Percentiles rank a stretch among this genome's conserved stretches.
Evolutionary conservation across 306 rosid genomes (phyloP).

Genomic region (Prinsepia uniflora): DNA sequence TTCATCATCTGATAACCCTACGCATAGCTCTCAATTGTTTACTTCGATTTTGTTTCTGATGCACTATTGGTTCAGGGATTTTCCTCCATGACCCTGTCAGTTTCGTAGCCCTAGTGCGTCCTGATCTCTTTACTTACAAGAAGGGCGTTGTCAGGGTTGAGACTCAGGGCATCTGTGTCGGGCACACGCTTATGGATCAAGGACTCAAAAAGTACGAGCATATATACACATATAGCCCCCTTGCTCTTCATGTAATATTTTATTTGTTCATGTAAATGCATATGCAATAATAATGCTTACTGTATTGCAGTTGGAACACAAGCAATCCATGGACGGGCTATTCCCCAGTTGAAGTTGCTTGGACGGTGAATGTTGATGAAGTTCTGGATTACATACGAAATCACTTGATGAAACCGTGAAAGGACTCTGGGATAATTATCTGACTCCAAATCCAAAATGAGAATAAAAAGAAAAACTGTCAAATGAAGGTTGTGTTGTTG

Average conservation of each 20-base stretch:
- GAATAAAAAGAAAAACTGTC: constrained; percentile 9
- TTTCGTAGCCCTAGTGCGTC: constrained; percentile 78
- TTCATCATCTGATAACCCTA: not conserved
- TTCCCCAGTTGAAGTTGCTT: constrained; percentile 82
- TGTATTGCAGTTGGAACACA: constrained; percentile 63
- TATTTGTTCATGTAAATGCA: not conserved
- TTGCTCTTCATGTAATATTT: not conserved
- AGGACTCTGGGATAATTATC: constrained; percentile 1
- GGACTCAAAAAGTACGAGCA: constrained; percentile 70
- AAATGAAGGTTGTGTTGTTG: constrained; percentile 13
- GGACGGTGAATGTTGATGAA: constrained; percentile 79
- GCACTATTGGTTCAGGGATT: constrained; percentile 58
- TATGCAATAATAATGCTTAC: not conserved
- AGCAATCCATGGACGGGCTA: constrained; percentile 86
- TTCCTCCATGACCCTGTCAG: constrained; percentile 96
- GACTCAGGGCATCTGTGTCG: constrained; percentile 84
- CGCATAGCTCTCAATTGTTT: not conserved
- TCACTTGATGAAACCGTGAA: constrained; percentile 60
- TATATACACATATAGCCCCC: not conserved
- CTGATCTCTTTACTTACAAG: constrained; percentile 86
- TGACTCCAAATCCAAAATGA: constrained; percentile 1
- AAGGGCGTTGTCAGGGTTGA: constrained; percentile 91
- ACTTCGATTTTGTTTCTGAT: not conserved
- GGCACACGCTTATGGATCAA: constrained; percentile 94
- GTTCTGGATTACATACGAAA: constrained; percentile 49